Evolutionary conservation across 768 basidiomycete species (phyloP).

Genomic region (Leccinum subgranulosum): DNA sequence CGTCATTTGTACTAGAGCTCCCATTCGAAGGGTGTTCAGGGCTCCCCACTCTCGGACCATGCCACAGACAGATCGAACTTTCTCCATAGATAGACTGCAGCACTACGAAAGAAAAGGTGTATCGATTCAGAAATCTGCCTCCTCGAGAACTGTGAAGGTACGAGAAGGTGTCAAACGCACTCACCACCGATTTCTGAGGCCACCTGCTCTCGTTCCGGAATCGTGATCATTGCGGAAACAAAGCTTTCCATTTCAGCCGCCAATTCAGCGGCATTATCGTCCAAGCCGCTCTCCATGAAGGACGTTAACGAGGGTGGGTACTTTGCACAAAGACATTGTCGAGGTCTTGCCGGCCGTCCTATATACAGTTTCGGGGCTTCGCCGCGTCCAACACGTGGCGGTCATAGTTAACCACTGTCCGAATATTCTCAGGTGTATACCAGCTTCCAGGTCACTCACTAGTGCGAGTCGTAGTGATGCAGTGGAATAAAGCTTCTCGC

Average conservation of each 20-base stretch:
- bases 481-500: too few species aligned
- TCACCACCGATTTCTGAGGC: conserved; percentile 47
- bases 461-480: too few species aligned
- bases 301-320: neutral
- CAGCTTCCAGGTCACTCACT: too few species aligned
- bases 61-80: conserved; percentile 59
- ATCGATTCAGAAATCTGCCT: neutral
- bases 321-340: conserved; percentile 7
- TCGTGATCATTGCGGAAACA: conserved; percentile 25
- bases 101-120: conserved; percentile 34
- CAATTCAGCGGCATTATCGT: conserved; percentile 11
- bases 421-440: neutral
- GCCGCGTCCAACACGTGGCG: conserved; percentile 2
- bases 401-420: neutral
- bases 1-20: conserved; percentile 13
- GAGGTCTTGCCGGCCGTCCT: conserved; percentile 2
- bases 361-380: neutral
- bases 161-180: conserved; percentile 10
- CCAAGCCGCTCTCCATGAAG: conserved; percentile 17
- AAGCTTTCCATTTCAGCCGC: conserved; percentile 22
- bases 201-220: conserved; percentile 40
- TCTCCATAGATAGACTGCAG: conserved; percentile 84
- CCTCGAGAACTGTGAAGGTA: neutral
- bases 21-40: conserved; percentile 5
- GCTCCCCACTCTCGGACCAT: conserved; percentile 27